These are phyloP conservation scores for Trametes coccinea DNA, from an alignment of 768 basidiomycete genomes.

Conservation along the genomic window DNA sequence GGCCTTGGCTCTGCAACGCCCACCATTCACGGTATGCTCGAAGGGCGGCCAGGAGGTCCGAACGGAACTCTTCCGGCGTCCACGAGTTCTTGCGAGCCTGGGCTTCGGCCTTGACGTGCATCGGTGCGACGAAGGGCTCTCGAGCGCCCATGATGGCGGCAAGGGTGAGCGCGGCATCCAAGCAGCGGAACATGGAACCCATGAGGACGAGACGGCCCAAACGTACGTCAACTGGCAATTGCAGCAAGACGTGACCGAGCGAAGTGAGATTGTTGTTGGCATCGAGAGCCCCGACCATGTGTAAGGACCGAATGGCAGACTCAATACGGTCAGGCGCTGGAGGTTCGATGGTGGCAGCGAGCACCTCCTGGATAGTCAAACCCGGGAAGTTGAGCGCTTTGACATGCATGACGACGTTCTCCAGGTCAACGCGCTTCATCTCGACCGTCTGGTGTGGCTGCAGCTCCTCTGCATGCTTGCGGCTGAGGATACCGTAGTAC, in stretches of 20 bases:
- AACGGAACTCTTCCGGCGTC: constrained; percentile 77
- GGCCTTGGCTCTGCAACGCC: constrained; percentile 62
- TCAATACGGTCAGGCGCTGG: constrained; percentile 74
- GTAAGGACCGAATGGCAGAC: constrained; percentile 76
- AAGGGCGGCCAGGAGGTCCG: constrained; percentile 79
- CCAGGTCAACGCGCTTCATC: constrained; percentile 90
- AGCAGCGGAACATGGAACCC: constrained; percentile 90
- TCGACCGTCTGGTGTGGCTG: constrained; percentile 87
- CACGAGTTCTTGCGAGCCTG: constrained; percentile 73
- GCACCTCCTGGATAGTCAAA: constrained; percentile 84
- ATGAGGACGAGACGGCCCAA: constrained; percentile 88
- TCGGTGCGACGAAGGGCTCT: constrained; percentile 87
- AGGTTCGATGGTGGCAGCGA: constrained; percentile 84
- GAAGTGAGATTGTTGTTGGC: constrained; percentile 74
- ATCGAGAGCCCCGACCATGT: constrained; percentile 88
- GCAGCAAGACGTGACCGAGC: constrained; percentile 83
- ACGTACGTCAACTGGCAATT: constrained; percentile 87
- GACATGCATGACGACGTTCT: constrained; percentile 94
- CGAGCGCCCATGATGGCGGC: constrained; percentile 91
- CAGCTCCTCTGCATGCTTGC: constrained; percentile 57
- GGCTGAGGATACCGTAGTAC: constrained; percentile 83
- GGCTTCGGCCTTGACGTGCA: constrained; percentile 72
- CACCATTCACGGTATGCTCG: constrained; percentile 85
- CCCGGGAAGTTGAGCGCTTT: constrained; percentile 89
- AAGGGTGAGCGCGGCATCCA: constrained; percentile 83